These are phyloP conservation scores for Helotiales sp. DNA, from an alignment of 2,329 filamentous ascomycete species.

Conservation along the genomic window DNA sequence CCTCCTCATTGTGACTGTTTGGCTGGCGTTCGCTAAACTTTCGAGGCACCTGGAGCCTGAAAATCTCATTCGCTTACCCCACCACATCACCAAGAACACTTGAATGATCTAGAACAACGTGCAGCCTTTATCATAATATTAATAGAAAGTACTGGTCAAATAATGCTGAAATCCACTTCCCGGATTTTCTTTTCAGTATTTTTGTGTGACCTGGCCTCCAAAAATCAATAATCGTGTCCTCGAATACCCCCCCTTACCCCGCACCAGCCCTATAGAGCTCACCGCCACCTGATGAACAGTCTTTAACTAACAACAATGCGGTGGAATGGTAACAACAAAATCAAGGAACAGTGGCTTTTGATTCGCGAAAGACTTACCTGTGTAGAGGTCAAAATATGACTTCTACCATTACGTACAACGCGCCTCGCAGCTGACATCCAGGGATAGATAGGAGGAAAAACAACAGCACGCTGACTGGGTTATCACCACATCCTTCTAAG, in stretches of 20 bases:
- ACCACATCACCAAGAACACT: background rate
- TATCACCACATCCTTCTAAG: too few relatives aligned
- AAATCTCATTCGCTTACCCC: background rate
- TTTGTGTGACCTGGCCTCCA: background rate
- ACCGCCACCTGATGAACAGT: background rate
- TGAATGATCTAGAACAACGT: background rate
- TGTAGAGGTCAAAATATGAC: too few relatives aligned
- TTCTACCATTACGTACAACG: background rate
- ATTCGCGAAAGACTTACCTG: background rate
- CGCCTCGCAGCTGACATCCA: too few relatives aligned
- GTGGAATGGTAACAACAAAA: background rate
- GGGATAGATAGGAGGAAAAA: too few relatives aligned
- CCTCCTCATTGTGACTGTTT: too few relatives aligned
- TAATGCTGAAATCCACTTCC: background rate
- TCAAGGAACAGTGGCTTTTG: background rate
- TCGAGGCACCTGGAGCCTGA: background rate
- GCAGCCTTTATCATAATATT: background rate
- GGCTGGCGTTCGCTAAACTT: background rate
- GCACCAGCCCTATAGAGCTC: background rate
- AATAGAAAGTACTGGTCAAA: background rate
- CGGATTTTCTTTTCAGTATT: background rate
- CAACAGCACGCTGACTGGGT: too few relatives aligned
- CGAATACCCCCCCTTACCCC: background rate
- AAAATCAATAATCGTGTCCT: background rate
- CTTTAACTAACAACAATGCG: background rate